A percentile compares a stretch with the other conserved stretches of the same genome.
Evolutionary conservation across 352 stramenopile genomes (phyloP).

Genomic region (Pythium rishiriense): DNA sequence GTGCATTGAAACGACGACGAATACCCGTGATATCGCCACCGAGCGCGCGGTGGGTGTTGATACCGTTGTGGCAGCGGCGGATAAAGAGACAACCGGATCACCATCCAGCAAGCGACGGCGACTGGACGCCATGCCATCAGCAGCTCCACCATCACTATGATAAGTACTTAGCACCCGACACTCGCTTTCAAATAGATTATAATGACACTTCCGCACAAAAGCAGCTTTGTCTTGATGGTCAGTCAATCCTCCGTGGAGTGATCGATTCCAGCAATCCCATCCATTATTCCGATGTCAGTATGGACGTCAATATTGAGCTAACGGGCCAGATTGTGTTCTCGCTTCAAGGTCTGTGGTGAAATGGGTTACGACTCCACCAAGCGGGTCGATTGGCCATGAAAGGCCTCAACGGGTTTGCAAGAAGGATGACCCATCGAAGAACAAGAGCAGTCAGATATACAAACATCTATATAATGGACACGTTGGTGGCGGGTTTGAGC

Average conservation of each 20-base stretch:
- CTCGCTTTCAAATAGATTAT: too few relatives aligned
- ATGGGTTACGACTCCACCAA: background rate
- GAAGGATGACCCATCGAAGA: background rate
- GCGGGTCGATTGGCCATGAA: constrained; percentile 19
- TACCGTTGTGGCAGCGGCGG: background rate
- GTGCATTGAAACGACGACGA: background rate
- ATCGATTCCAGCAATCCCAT: too few relatives aligned
- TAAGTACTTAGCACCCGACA: too few relatives aligned
- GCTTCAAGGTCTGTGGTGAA: constrained; percentile 22
- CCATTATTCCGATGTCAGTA: too few relatives aligned
- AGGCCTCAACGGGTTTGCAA: background rate
- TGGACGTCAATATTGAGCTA: background rate
- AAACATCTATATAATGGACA: background rate
- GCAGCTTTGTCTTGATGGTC: too few relatives aligned
- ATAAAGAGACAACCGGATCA: background rate
- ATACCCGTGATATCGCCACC: too few relatives aligned
- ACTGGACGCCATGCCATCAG: background rate
- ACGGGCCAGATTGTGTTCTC: constrained; percentile 18
- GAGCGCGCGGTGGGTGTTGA: background rate
- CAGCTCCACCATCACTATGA: background rate
- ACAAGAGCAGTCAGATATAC: background rate
- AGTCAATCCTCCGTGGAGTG: too few relatives aligned
- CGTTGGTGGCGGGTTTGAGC: background rate
- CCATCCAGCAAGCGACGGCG: constrained; percentile 6
- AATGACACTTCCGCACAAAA: too few relatives aligned